These are phyloP conservation scores for Phytophthora ohioensis DNA, from an alignment of 352 stramenopile genomes.

Conservation along the genomic window DNA sequence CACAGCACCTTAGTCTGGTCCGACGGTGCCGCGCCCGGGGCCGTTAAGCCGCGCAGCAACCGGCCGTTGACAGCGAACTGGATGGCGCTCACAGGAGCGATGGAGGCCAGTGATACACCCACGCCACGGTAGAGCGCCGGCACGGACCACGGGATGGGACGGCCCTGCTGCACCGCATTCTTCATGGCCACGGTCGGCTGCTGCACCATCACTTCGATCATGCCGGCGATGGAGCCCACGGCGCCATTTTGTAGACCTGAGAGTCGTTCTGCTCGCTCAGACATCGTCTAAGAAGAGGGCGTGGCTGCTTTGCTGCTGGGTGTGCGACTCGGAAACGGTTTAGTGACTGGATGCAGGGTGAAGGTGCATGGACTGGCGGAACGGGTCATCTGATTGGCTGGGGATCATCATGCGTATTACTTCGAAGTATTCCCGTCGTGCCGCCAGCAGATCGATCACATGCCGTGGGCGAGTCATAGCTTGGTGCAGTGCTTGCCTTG, in stretches of 20 bases:
- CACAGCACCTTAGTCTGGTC: constrained; percentile 69
- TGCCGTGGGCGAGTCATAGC: background rate
- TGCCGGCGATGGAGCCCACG: constrained; percentile 84
- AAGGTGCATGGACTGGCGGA: background rate
- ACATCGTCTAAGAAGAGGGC: constrained; percentile 29
- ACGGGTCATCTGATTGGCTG: constrained; percentile 15
- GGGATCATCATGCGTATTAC: constrained; percentile 10
- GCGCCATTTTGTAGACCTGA: constrained; percentile 75
- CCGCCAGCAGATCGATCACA: background rate
- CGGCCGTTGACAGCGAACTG: constrained; percentile 86
- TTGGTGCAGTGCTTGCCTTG: background rate
- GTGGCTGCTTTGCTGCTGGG: background rate
- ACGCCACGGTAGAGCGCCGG: constrained; percentile 80
- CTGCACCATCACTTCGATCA: constrained; percentile 87
- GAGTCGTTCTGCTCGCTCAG: constrained; percentile 68
- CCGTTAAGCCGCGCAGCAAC: constrained; percentile 51
- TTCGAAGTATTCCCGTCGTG: background rate
- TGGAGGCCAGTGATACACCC: constrained; percentile 78
- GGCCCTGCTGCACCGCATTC: constrained; percentile 84
- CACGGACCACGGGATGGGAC: constrained; percentile 69
- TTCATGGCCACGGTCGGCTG: constrained; percentile 89
- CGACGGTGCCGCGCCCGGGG: constrained; percentile 27
- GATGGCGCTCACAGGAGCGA: constrained; percentile 80
- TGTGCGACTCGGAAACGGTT: constrained; percentile 1
- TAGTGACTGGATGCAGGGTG: constrained; percentile 1